These are phyloP conservation scores for Cornus controversa DNA, from an alignment of 148 eudicot species.

Conservation along the genomic window DNA sequence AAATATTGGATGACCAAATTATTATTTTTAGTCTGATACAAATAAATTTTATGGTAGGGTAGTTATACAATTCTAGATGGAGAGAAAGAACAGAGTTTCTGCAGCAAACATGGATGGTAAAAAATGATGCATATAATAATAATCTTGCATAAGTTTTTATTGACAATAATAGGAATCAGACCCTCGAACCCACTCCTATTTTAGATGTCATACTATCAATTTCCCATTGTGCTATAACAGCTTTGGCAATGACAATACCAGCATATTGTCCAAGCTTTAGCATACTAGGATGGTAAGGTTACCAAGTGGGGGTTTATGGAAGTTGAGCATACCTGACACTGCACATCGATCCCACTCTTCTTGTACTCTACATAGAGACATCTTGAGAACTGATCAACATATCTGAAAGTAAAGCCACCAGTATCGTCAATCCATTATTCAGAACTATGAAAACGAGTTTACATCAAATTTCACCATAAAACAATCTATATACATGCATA, in stretches of 20 bases:
- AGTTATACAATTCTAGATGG: neutral
- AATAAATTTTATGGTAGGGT: neutral
- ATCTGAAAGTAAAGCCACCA: conserved; percentile 32
- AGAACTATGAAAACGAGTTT: neutral
- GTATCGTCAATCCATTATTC: neutral
- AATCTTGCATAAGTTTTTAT: neutral
- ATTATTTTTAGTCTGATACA: neutral
- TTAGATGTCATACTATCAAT: too few relatives aligned
- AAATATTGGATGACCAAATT: neutral
- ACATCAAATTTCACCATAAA: neutral
- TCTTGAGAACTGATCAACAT: conserved; percentile 69
- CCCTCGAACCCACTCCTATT: too few relatives aligned
- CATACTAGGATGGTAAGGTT: neutral
- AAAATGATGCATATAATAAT: neutral
- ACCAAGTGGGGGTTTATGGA: neutral
- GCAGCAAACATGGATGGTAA: neutral
- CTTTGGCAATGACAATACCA: too few relatives aligned
- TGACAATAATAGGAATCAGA: neutral
- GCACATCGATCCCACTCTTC: conserved; percentile 71
- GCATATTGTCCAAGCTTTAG: too few relatives aligned
- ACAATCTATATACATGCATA: too few relatives aligned
- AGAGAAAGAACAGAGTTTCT: neutral
- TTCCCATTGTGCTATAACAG: too few relatives aligned
- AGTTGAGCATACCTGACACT: conserved; percentile 60
- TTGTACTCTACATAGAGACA: conserved; percentile 69